phyloP scores from a whole-genome alignment of 768 basidiomycete species.

The Boletus reticulatus region DNA sequence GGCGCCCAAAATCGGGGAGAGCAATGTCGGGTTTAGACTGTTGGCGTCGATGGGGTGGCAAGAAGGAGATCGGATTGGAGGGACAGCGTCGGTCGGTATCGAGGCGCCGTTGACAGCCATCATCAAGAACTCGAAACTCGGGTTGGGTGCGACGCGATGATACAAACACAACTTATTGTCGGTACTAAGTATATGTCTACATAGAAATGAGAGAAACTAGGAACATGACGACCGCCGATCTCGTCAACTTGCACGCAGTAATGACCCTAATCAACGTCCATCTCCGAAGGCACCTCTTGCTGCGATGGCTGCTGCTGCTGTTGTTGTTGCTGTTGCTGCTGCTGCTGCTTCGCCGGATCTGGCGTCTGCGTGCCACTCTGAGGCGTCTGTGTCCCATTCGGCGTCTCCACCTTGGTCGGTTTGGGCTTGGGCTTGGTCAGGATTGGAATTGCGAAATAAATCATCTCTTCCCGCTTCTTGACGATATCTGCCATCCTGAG shows the following conservation, averaged over 20 bases:
- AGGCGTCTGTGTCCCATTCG: conserved; percentile 65
- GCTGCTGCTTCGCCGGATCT: conserved; percentile 40
- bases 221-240: background rate
- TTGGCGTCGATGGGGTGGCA: conserved; percentile 90
- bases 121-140: conserved; percentile 83
- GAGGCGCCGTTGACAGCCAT: conserved; percentile 78
- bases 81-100: conserved; percentile 52
- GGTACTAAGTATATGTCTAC: conserved; percentile 18
- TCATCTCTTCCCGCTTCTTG: conserved; percentile 91
- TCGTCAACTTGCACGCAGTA: background rate
- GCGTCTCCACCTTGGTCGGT: conserved; percentile 56
- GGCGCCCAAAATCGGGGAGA: conserved; percentile 75
- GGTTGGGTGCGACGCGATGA: conserved; percentile 49
- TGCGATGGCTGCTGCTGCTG: conserved; percentile 24
- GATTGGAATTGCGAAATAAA: conserved; percentile 88
- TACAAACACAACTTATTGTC: background rate
- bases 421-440: conserved; percentile 92
- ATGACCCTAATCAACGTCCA: conserved; percentile 73
- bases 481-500: conserved; percentile 77
- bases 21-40: conserved; percentile 87
- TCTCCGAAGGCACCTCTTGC: conserved; percentile 57
- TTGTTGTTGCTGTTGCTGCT: conserved; percentile 22
- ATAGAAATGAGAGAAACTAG: background rate
- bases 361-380: conserved; percentile 62
- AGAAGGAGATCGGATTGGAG: conserved; percentile 78